Conservation (phyloP, 768 basidiomycete species). For the Goffeauzyma gilvescens region DNA sequence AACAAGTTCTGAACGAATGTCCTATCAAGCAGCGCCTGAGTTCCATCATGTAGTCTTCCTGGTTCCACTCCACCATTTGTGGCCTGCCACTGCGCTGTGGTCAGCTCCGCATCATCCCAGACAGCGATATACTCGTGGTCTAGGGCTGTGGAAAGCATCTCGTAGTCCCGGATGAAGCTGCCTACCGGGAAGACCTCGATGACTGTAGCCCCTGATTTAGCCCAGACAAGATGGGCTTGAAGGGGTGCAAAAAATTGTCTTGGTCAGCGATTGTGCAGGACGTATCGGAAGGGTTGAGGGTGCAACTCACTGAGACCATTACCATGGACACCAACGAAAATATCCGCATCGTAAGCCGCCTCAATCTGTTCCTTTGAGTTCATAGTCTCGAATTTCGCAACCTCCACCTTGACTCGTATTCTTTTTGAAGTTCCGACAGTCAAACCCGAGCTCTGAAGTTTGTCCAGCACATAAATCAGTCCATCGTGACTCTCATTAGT, state of each 20-base stretch:
- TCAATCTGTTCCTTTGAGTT: slow-evolving; percentile 14
- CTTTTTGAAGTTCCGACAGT: slow-evolving; percentile 29
- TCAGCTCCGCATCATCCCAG: slow-evolving; percentile 14
- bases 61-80: slow-evolving; percentile 6
- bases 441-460: slow-evolving; percentile 39
- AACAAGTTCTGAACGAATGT: slow-evolving; percentile 2
- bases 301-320: slow-evolving; percentile 12
- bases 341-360: slow-evolving; percentile 13
- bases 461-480: slow-evolving; percentile 36
- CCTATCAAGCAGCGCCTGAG: slow-evolving; percentile 4
- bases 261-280: too few species aligned
- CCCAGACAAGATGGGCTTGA: slow-evolving; percentile 15
- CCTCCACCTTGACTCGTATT: slow-evolving; percentile 5
- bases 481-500: slow-evolving; percentile 38
- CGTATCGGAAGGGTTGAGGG: too few species aligned
- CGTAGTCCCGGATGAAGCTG: slow-evolving; percentile 13
- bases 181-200: slow-evolving; percentile 11
- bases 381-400: slow-evolving; percentile 15
- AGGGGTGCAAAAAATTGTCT: too few species aligned
- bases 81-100: slow-evolving; percentile 11
- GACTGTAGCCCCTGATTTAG: slow-evolving; percentile 11
- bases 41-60: slow-evolving; percentile 12
- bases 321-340: slow-evolving; percentile 20
- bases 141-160: slow-evolving; percentile 12
- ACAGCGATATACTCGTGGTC: slow-evolving; percentile 14